Conservation (phyloP, 805 yeast genomes). For the Allodekkera sacchari region DNA sequence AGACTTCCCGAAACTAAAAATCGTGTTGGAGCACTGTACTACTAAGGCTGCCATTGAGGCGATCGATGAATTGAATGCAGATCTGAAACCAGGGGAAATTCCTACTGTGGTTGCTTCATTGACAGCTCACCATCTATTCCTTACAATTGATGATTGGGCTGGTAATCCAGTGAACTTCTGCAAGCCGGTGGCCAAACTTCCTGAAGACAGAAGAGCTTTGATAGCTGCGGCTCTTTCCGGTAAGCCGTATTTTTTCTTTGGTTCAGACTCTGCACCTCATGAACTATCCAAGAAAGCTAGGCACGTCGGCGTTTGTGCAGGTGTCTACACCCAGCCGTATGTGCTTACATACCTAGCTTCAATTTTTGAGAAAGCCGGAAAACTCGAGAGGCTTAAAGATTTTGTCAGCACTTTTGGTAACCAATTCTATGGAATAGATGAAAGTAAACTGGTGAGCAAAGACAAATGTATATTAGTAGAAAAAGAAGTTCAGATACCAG, state of each 20-base stretch:
- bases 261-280: slow-evolving; percentile 98
- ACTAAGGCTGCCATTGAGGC: slow-evolving; percentile 81
- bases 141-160: slow-evolving; percentile 93
- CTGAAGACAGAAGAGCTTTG: slow-evolving; percentile 73
- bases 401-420: slow-evolving; percentile 76
- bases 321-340: slow-evolving; percentile 85
- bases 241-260: slow-evolving; percentile 87
- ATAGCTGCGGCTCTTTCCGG: slow-evolving; percentile 88
- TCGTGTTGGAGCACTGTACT: slow-evolving; percentile 92
- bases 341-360: slow-evolving; percentile 82
- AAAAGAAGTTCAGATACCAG: slow-evolving; percentile 51
- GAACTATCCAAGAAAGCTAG: slow-evolving; percentile 71
- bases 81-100: slow-evolving; percentile 20
- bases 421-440: slow-evolving; percentile 55
- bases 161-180: slow-evolving; percentile 93
- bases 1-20: slow-evolving; percentile 80
- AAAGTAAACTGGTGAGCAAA: slow-evolving; percentile 32
- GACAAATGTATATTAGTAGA: slow-evolving; percentile 50
- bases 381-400: slow-evolving; percentile 55
- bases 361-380: slow-evolving; percentile 60
- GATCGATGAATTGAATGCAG: slow-evolving; percentile 54
- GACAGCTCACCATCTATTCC: slow-evolving; percentile 88
- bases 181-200: slow-evolving; percentile 95
- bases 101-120: slow-evolving; percentile 81
- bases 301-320: slow-evolving; percentile 90